Evolutionary conservation across 306 rosid genomes (phyloP).

Genomic region (Astragalus membranaceus): DNA sequence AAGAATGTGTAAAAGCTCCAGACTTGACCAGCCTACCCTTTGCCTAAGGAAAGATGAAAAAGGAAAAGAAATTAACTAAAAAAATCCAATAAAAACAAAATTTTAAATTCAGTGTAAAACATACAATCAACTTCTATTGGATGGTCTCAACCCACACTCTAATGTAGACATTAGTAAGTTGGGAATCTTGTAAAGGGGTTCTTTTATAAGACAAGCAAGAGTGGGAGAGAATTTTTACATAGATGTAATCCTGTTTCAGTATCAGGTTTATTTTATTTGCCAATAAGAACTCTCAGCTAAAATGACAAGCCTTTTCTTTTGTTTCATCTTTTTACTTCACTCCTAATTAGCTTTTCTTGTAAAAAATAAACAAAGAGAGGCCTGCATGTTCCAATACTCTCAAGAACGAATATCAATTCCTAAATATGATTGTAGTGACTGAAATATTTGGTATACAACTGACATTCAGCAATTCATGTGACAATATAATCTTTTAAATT

Average conservation of each 20-base stretch:
- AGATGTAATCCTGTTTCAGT: neutral
- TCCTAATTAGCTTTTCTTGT: neutral
- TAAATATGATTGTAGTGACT: neutral
- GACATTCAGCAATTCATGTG: neutral
- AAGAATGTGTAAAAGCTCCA: constrained; percentile 80
- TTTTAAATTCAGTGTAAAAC: neutral
- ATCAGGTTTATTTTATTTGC: neutral
- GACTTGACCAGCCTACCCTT: constrained; percentile 78
- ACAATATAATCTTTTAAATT: neutral
- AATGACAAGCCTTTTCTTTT: neutral
- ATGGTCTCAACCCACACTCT: neutral
- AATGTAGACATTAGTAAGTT: neutral
- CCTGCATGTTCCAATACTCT: neutral
- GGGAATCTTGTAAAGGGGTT: neutral
- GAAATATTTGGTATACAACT: neutral
- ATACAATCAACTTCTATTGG: constrained; percentile 2
- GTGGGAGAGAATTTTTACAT: neutral
- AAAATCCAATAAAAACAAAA: neutral
- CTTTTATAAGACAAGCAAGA: neutral
- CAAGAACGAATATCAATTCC: constrained; percentile 1
- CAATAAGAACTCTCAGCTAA: neutral
- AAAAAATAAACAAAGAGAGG: neutral
- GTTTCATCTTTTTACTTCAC: neutral
- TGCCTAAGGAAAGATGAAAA: constrained; percentile 47
- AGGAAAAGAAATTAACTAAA: constrained; percentile 5